Percentiles rank a stretch among this genome's conserved stretches.
Conservation (phyloP, 257 asterid species). For the Nicotiana otophora region DNA sequence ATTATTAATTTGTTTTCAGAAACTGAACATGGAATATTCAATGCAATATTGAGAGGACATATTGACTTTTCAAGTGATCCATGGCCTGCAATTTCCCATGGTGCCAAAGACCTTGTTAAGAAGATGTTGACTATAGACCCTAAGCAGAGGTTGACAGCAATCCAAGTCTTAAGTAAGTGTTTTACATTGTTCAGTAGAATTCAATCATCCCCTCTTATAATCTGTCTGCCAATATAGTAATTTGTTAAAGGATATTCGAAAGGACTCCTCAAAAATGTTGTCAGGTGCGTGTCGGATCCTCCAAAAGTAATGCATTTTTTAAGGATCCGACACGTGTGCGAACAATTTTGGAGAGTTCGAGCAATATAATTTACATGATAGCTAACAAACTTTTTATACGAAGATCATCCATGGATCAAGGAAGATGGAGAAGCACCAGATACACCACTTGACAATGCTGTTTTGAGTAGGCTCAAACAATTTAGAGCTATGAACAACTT, state of each 20-base stretch:
- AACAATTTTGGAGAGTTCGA: too few species aligned
- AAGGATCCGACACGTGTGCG: too few species aligned
- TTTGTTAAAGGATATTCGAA: too few species aligned
- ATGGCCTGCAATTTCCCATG: slow-evolving; percentile 84
- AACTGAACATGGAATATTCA: slow-evolving; percentile 91
- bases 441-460: slow-evolving; percentile 68
- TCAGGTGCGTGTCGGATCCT: too few species aligned
- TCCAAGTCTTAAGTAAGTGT: slow-evolving; percentile 72
- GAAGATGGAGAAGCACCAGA: slow-evolving; percentile 84
- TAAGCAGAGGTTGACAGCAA: slow-evolving; percentile 77
- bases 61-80: slow-evolving; percentile 82
- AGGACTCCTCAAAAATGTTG: too few species aligned
- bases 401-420: slow-evolving; percentile 79
- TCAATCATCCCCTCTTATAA: not conserved
- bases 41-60: slow-evolving; percentile 72
- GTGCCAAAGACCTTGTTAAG: slow-evolving; percentile 87
- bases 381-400: not conserved
- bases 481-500: slow-evolving; percentile 75
- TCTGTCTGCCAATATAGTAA: not conserved
- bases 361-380: too few species aligned
- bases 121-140: slow-evolving; percentile 79
- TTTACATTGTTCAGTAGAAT: not conserved
- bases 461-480: slow-evolving; percentile 59
- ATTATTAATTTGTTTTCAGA: slow-evolving; percentile 26
- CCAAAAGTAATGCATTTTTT: too few species aligned